Evolutionary conservation across 257 asterid species (phyloP).

Genomic region (Nicotiana undulata): DNA sequence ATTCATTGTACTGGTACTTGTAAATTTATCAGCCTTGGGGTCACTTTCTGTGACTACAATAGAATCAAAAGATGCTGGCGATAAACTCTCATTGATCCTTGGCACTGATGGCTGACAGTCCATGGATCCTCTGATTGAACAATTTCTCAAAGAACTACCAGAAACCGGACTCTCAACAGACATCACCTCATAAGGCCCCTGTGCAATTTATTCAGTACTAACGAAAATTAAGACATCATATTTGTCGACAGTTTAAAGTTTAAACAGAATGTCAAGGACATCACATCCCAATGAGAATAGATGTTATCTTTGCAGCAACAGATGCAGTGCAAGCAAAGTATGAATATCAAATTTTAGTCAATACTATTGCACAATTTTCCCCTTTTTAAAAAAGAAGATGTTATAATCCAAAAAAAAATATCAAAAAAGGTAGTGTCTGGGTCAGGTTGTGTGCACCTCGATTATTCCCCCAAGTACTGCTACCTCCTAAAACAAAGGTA

Average conservation of each 20-base stretch:
- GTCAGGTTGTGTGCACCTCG: not conserved
- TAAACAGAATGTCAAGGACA: not conserved
- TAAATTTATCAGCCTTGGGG: slow-evolving; percentile 41
- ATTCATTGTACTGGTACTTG: slow-evolving; percentile 36
- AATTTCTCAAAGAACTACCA: slow-evolving; percentile 38
- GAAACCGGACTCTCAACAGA: slow-evolving; percentile 55
- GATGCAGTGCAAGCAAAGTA: not conserved
- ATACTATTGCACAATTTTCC: not conserved
- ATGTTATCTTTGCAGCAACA: not conserved
- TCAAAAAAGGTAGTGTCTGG: not conserved
- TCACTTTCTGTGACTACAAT: slow-evolving; percentile 55
- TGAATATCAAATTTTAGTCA: not conserved
- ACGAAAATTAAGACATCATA: not conserved
- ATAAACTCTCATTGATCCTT: slow-evolving; percentile 50
- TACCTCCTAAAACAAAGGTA: not conserved
- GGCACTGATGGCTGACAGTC: slow-evolving; percentile 58
- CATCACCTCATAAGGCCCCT: slow-evolving; percentile 49
- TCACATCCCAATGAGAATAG: not conserved
- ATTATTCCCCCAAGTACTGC: not conserved
- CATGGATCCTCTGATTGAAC: slow-evolving; percentile 42
- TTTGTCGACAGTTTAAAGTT: not conserved
- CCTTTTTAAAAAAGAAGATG: not conserved
- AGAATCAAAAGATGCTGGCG: slow-evolving; percentile 63
- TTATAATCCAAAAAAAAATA: not conserved
- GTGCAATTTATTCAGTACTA: slow-evolving; percentile 8